A percentile compares a stretch with the other conserved stretches of the same genome.
phyloP scores from a whole-genome alignment of 1,139 yeast species.

The Pneumocystis canis region DNA sequence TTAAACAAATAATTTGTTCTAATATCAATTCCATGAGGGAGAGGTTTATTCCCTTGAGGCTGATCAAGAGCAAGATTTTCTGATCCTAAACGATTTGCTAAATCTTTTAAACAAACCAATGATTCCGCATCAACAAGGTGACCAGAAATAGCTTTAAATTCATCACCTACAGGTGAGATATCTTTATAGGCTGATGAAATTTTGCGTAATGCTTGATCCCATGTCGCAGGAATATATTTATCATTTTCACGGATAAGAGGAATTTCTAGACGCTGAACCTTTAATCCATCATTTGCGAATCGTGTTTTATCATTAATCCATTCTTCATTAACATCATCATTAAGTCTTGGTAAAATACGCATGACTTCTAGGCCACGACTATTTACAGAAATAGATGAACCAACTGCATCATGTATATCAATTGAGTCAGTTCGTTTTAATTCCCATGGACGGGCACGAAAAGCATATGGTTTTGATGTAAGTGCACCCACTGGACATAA shows the following conservation, averaged over 20 bases:
- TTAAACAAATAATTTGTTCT: constrained; percentile 72
- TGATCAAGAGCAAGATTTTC: constrained; percentile 70
- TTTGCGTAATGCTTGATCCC: constrained; percentile 74
- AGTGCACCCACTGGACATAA: constrained; percentile 89
- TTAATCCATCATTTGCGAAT: constrained; percentile 74
- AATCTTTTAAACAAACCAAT: constrained; percentile 66
- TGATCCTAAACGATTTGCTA: constrained; percentile 61
- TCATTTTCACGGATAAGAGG: constrained; percentile 66
- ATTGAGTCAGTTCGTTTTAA: constrained; percentile 77
- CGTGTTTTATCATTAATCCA: constrained; percentile 85
- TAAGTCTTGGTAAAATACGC: constrained; percentile 75
- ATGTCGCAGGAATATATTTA: constrained; percentile 58
- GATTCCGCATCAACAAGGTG: constrained; percentile 74
- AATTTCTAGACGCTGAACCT: constrained; percentile 71
- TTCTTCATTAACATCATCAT: constrained; percentile 80
- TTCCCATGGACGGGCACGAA: constrained; percentile 90
- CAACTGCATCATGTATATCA: constrained; percentile 74
- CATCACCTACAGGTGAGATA: constrained; percentile 50
- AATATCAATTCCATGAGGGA: constrained; percentile 57
- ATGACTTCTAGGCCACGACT: constrained; percentile 78
- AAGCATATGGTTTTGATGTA: constrained; percentile 79
- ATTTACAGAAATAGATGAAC: constrained; percentile 72
- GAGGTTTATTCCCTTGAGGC: constrained; percentile 39
- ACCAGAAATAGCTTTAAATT: constrained; percentile 70
- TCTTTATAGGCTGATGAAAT: constrained; percentile 50